Base-by-base conservation (phyloP, 805 yeast genomes). In the Metschnikowia baotianmanensis region DNA sequence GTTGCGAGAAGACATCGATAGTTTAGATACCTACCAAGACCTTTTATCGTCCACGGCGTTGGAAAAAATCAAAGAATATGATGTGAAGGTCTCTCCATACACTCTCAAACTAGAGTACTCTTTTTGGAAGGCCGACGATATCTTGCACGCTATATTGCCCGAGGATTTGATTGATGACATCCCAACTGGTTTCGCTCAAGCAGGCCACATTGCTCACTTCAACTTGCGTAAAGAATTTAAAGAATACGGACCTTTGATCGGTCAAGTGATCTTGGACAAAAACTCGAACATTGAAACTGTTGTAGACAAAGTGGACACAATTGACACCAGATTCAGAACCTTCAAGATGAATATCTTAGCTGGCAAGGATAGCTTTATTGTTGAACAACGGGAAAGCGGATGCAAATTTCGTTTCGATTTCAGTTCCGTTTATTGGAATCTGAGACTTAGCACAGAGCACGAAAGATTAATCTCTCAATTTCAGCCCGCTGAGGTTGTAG, bases 381-480 rank as follows among this genome's bases (percentile, higher is more conserved):
- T 91, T 12, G 86, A 86, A 48, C 97, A 91, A 62, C 78, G 74
- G 47, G 99, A 93, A 60, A 78, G 90, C 44, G 86, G 86, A 25
- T 91, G 99, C 67, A 62, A 69, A 9, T 93, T 93, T 65, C 76
- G 69, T 34, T 91, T 93, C 62, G 96, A 93, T 57, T 93, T 95
- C 60, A 78, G 86, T 43, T 86, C 87, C 57, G 99, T 95, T 5
- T 93, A 95, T 63, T 93, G 99, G 99, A 93, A 93, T 60, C 87
- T 97, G 12, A 76, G 99, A 51, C 71, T 93, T 36, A 91, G 89
- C 51, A 86, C 96, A 0, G 99, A 93, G 56, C 99, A 93, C 61
- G 91, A 81, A 34, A 71, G 98, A 44, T 65, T 93, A 31, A 83
- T 93, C 3, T 58, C 65, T 1, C 71, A 69, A 43, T 83, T 86